Percentiles rank a stretch among this genome's conserved stretches.
These are phyloP conservation scores for Paecilomyces sp. DNA, from an alignment of 2,329 filamentous ascomycete species.

Conservation along the genomic window DNA sequence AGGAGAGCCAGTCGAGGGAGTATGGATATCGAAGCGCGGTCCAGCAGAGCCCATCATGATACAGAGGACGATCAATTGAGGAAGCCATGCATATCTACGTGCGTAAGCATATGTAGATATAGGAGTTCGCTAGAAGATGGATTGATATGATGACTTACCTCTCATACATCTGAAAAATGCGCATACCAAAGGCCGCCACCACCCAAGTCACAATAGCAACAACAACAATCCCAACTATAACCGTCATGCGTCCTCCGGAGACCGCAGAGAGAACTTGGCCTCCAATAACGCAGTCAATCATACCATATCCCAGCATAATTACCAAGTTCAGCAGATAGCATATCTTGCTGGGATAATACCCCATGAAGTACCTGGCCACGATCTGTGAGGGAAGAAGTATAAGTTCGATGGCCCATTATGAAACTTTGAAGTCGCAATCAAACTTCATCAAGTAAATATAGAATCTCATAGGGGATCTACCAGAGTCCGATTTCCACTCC, in stretches of 20 bases:
- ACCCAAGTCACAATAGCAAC: constrained; percentile 26
- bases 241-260: constrained; percentile 28
- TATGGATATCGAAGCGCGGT: constrained; percentile 26
- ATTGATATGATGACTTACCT: constrained; percentile 18
- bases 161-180: constrained; percentile 37
- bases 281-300: constrained; percentile 36
- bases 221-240: constrained; percentile 32
- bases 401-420: constrained; percentile 2
- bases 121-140: not conserved
- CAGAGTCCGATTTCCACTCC: constrained; percentile 37
- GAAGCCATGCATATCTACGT: constrained; percentile 31
- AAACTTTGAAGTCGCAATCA: not conserved
- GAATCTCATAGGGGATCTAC: constrained; percentile 13
- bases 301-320: constrained; percentile 36
- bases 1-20: constrained; percentile 18
- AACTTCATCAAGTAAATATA: not conserved
- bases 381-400: constrained; percentile 19
- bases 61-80: constrained; percentile 34
- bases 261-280: constrained; percentile 38
- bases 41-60: constrained; percentile 35
- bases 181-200: constrained; percentile 34
- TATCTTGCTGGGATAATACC: constrained; percentile 35
- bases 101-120: not conserved
- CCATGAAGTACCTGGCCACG: constrained; percentile 36
- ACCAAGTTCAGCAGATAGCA: constrained; percentile 34